Evolutionary conservation across 192 early-diverging fungal species (phyloP), one percentile per base, ranked within the genome.

Genomic region (Rhizophagus sp.): DNA sequence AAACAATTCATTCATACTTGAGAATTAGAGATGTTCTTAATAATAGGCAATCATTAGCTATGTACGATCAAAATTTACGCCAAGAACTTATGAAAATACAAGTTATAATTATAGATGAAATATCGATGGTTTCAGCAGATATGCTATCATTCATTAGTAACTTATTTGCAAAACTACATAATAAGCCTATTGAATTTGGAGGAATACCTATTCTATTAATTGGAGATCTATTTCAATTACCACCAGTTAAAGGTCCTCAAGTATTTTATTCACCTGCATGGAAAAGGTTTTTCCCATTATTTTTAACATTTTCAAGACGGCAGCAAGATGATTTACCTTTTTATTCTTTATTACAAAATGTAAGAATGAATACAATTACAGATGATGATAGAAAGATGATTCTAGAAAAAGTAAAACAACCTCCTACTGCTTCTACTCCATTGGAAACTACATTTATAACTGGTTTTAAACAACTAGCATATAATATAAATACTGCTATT

Each of bases 101-200:
- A 71, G 8, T 17, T 3, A 19, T 71, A 17, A 71, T 71, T n/a
- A 71, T 71, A 24, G 69, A 71, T 41, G 36, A 71, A 44, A 49
- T 71, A 4, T 71, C 69, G 1, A 71, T 71, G 69, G 36, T 71
- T 13, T 71, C 69, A 22, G 34, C 13, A 15, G n/a, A 47, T 19
- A 0, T 71, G 0, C 36, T 71, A 1, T 15, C 4, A 39, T 71
- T 71, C 36, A 41, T 39, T 39, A n/a, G 17, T 15, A 24, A 71
- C 13, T 10, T 71, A 4, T 71, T 71, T 39, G 69, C 69, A 22
- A 36, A 12, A 39, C 36, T 71, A 9, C 36, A 71, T 15, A 33
- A 71, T 8, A 71, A 71, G 9, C 4, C 7, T 0, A 33, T 22
- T 0, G 15, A 5, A 71, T 71, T 71, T 41, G 34, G 41, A 44